Evolutionary conservation across 805 yeast genomes (phyloP).

Genomic region (Isabelozyma heimii): DNA sequence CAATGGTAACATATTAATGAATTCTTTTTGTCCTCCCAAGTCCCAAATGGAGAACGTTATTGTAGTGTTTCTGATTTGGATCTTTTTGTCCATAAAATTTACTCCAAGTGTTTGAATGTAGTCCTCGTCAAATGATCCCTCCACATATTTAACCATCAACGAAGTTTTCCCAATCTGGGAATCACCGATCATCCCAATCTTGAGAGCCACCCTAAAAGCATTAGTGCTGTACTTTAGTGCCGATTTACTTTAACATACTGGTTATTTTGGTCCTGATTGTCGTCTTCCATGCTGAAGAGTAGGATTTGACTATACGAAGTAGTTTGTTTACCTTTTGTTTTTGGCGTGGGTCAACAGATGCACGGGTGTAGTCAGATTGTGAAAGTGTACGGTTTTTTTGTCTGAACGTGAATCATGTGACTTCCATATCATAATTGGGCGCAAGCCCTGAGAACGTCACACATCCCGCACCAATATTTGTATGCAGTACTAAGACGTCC

Average conservation of each 20-base stretch:
- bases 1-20: slow-evolving; percentile 90
- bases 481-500: background rate
- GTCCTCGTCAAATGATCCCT: slow-evolving; percentile 85
- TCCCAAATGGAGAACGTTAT: slow-evolving; percentile 94
- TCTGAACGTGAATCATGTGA: background rate
- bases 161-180: slow-evolving; percentile 96
- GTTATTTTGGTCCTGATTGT: slow-evolving; percentile 29
- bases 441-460: background rate
- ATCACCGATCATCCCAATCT: slow-evolving; percentile 92
- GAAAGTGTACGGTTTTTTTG: background rate
- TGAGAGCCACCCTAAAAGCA: slow-evolving; percentile 55
- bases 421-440: background rate
- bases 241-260: slow-evolving; percentile 26
- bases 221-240: slow-evolving; percentile 15
- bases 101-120: slow-evolving; percentile 95
- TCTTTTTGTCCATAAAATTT: slow-evolving; percentile 88
- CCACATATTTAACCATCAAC: slow-evolving; percentile 95
- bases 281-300: slow-evolving; percentile 9
- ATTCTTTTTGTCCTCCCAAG: slow-evolving; percentile 92
- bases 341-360: background rate
- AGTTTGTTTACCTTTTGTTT: slow-evolving; percentile 10
- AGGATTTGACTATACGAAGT: background rate
- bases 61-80: slow-evolving; percentile 79
- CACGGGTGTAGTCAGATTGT: background rate
- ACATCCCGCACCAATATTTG: background rate